A percentile compares a stretch with the other conserved stretches of the same genome.
Evolutionary conservation across 352 stramenopile species (phyloP).

Genomic region (Phytophthora sojae): DNA sequence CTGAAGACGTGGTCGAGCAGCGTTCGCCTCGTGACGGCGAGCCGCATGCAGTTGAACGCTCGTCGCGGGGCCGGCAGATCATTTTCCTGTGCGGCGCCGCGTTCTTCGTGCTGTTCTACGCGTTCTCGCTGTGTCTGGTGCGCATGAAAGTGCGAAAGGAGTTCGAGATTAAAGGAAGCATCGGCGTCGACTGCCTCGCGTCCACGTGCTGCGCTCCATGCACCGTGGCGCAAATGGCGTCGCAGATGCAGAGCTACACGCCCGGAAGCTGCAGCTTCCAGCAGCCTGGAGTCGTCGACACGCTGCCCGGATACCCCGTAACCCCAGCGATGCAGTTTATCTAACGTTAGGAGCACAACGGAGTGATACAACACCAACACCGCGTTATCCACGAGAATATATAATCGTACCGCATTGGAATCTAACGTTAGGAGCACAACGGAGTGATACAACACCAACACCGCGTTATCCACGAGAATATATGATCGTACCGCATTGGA

Average conservation of each 20-base stretch:
- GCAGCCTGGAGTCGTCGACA: constrained; percentile 17
- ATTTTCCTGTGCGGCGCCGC: constrained; percentile 31
- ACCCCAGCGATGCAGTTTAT: constrained; percentile 21
- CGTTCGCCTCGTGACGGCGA: not conserved
- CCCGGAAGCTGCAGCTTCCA: constrained; percentile 54
- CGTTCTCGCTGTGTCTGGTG: constrained; percentile 37
- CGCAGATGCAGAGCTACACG: constrained; percentile 62
- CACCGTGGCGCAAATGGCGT: constrained; percentile 65
- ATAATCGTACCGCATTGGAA: not conserved
- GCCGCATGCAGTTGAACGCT: constrained; percentile 5
- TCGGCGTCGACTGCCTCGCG: constrained; percentile 23
- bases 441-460: not conserved
- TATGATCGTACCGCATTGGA: not conserved
- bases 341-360: constrained; percentile 4
- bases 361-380: not conserved
- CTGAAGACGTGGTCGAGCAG: constrained; percentile 9
- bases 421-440: constrained; percentile 12
- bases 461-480: not conserved
- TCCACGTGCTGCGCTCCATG: constrained; percentile 49
- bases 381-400: not conserved
- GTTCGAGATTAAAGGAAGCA: constrained; percentile 51
- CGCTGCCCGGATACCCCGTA: constrained; percentile 30
- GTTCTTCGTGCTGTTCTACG: constrained; percentile 33
- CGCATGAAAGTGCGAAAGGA: constrained; percentile 43
- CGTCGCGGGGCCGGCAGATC: constrained; percentile 17